Conservation (phyloP, 805 yeast genomes). For the Wickerhamiella siamensis region DNA sequence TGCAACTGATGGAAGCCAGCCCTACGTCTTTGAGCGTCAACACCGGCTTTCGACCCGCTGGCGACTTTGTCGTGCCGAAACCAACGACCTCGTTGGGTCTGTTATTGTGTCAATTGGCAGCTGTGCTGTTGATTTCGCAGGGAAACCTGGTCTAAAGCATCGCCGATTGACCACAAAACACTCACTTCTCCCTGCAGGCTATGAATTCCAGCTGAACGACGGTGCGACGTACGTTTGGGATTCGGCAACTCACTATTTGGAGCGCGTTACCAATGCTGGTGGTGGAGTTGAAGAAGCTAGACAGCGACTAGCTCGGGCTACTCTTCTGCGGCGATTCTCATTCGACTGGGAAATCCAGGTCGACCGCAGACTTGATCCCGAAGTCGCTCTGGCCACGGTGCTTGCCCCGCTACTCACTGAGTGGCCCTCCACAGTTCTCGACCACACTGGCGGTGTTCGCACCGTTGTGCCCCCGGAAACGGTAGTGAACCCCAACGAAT, state of each 20-base stretch:
- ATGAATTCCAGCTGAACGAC: slow-evolving; percentile 37
- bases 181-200: slow-evolving; percentile 29
- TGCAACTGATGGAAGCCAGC: slow-evolving; percentile 31
- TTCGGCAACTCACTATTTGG: slow-evolving; percentile 36
- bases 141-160: slow-evolving; percentile 20
- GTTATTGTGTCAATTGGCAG: slow-evolving; percentile 35
- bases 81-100: slow-evolving; percentile 36
- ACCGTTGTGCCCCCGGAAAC: background rate
- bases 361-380: slow-evolving; percentile 36
- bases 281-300: slow-evolving; percentile 44
- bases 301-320: slow-evolving; percentile 39
- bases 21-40: slow-evolving; percentile 39
- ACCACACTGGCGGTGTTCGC: slow-evolving; percentile 28
- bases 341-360: slow-evolving; percentile 45
- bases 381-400: slow-evolving; percentile 43
- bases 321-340: slow-evolving; percentile 42
- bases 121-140: slow-evolving; percentile 28
- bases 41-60: slow-evolving; percentile 37
- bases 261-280: slow-evolving; percentile 38
- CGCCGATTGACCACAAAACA: slow-evolving; percentile 29
- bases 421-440: slow-evolving; percentile 45
- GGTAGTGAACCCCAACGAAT: background rate
- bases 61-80: slow-evolving; percentile 34
- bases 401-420: slow-evolving; percentile 52
- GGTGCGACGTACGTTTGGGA: slow-evolving; percentile 47